These are phyloP conservation scores for Talaromyces sp. DNA, from an alignment of 2,329 filamentous ascomycete species.

Conservation along the genomic window DNA sequence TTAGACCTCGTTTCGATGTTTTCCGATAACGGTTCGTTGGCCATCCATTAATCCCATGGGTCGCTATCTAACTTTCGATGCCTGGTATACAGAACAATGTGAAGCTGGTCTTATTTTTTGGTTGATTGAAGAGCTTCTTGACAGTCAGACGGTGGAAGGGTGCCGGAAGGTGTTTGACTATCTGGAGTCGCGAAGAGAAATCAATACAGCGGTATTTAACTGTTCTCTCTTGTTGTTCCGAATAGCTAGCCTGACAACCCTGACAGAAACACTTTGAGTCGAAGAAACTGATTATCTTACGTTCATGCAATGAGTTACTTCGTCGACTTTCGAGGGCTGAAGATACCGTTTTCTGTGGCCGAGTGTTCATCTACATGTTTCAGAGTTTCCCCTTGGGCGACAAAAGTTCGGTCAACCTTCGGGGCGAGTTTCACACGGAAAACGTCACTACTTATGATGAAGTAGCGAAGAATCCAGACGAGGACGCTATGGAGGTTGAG, in stretches of 20 bases:
- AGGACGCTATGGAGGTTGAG: slow-evolving; percentile 58
- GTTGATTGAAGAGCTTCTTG: slow-evolving; percentile 89
- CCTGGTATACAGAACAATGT: slow-evolving; percentile 43
- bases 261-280: slow-evolving; percentile 63
- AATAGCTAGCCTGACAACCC: slow-evolving; percentile 16
- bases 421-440: slow-evolving; percentile 92
- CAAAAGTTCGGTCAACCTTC: slow-evolving; percentile 92
- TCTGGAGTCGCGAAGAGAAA: slow-evolving; percentile 84
- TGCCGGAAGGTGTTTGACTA: slow-evolving; percentile 92
- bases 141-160: slow-evolving; percentile 89
- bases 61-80: slow-evolving; percentile 9
- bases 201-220: slow-evolving; percentile 64
- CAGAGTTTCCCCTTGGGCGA: slow-evolving; percentile 96
- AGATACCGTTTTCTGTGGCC: slow-evolving; percentile 93
- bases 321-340: slow-evolving; percentile 89
- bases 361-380: slow-evolving; percentile 98
- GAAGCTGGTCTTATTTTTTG: slow-evolving; percentile 80
- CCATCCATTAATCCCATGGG: neutral
- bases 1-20: slow-evolving; percentile 86
- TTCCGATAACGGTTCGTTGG: slow-evolving; percentile 66
- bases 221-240: neutral
- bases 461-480: slow-evolving; percentile 32
- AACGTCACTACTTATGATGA: slow-evolving; percentile 85
- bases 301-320: slow-evolving; percentile 92
- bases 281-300: slow-evolving; percentile 83